Evolutionary conservation across 2,329 filamentous ascomycete species (phyloP), one percentile per base, ranked within the genome.

Genomic region (Clonostachys byssicola): DNA sequence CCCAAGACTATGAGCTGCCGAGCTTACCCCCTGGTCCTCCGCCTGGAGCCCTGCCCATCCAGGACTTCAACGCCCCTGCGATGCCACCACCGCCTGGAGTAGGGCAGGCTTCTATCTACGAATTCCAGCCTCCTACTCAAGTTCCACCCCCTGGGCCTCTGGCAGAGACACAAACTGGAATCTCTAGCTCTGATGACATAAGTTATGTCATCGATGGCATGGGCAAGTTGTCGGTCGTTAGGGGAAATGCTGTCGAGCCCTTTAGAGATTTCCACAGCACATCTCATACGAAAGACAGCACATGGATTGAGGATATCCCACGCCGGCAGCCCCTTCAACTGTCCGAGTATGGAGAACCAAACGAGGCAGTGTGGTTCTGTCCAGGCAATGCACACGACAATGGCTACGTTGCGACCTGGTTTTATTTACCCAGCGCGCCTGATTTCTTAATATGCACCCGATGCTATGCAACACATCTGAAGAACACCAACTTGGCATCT

Each of bases 391-490:
- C 67, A 1, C 51, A 54, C 17, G 67, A 66, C 39, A 48, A 54
- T 0, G 51, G 62, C 1, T 57, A 56, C n/a, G 40, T 34, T 36
- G 30, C 44, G 12, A 46, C 2, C 6, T 70, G 65, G 61, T 64
- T 67, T 42, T 56, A 52, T 2, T 43, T 61, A 2, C 47, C 51
- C 3, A 55, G 58, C 5, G 34, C 56, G 4, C 60, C 64, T 0
- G 52, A 58, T 2, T 70, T 63, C 20, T 47, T 63, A 4, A 56
- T 73, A 34, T 75, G 72, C 51, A 69, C 68, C 2, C 55, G 60
- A 18, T 75, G 72, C 51, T 65, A 71, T 34, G 58, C 61, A 6
- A 65, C 69, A 33, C 46, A 69, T 48, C 62, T 75, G 12, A 49
- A 59, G 18, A 18, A 46, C 0, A 69, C 66, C 0, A 41, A 39